Evolutionary conservation across 352 stramenopile genomes (phyloP), one percentile per base, ranked within the genome.

Genomic region (Globisporangium splendens): DNA sequence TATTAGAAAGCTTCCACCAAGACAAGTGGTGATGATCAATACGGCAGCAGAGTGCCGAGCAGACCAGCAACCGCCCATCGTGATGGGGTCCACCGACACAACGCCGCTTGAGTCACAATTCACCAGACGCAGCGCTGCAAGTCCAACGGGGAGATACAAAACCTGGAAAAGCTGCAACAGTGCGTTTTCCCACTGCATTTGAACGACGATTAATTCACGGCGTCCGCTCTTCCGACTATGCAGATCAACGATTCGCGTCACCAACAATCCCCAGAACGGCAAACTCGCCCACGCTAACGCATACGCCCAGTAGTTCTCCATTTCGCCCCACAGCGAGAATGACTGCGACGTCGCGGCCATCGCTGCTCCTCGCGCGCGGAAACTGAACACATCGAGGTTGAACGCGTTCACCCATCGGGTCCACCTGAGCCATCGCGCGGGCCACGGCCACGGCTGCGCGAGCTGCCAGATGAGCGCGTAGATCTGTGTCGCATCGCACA

Each of bases 371-470:
- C 66, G 74, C 15, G 63, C 41, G 20, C 58, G 54, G 59, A 89
- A 88, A 54, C 73, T 87, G 38, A 88, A 74, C 1, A 68, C 41
- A 56, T 91, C 79, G 2, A 80, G 42, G 14, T 73, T 84, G 50
- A 81, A 76, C 28, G 64, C 69, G 57, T 86, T 87, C 0, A 59
- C 54, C 77, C 73, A 88, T 11, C 77, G 77, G 2, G 73, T 88
- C 24, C 61, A 59, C 6, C 28, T 15, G 46, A 88, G 71, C 79
- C 81, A 89, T 11, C 66, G 65, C 42, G 75, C 66, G 12, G 78
- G 81, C 81, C 79, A 89, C 39, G 81, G 81, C 81, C 81, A 91
- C 41, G 79, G 71, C 65, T 91, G 81, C n/a, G 81, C 84, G 44
- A 91, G 65, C 63, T 91, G 81, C 81, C 81, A 91, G 46, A 91